These are phyloP conservation scores for Pelargonium australe DNA, from an alignment of 441 rosid genomes.

Conservation along the genomic window DNA sequence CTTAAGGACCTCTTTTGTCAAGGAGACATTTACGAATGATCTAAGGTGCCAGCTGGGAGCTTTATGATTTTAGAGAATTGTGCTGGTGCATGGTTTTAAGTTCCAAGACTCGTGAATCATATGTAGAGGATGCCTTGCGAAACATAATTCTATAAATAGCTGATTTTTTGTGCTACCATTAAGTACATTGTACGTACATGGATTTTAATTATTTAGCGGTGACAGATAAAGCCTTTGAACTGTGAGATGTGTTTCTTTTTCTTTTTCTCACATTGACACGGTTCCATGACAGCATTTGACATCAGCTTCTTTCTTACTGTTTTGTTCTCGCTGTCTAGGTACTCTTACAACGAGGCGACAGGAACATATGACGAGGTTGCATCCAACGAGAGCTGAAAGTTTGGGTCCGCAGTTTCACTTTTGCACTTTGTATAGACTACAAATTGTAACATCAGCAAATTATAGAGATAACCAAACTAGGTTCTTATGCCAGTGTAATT, in stretches of 20 bases:
- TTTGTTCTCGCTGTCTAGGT: conserved; percentile 27
- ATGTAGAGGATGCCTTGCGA: too few species aligned
- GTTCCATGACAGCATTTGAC: too few species aligned
- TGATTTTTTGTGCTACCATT: too few species aligned
- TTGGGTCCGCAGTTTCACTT: neutral
- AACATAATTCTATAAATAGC: too few species aligned
- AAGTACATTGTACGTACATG: too few species aligned
- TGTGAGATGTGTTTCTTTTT: too few species aligned
- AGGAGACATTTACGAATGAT: too few species aligned
- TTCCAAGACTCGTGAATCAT: too few species aligned
- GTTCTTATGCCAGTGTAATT: neutral
- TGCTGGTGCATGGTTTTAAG: too few species aligned
- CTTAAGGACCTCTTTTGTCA: neutral
- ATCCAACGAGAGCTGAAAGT: conserved; percentile 21
- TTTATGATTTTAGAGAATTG: neutral
- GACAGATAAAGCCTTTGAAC: too few species aligned
- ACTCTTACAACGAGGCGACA: conserved; percentile 45
- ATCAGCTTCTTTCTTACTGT: neutral
- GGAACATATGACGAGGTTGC: conserved; percentile 41
- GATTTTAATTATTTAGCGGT: too few species aligned
- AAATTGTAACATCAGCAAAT: neutral
- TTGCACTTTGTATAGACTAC: conserved; percentile 20
- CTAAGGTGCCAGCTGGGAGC: neutral
- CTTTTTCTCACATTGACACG: too few species aligned
- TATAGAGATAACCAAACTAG: neutral